These are phyloP conservation scores for Sarcomyxa edulis DNA, from an alignment of 768 basidiomycete species.

Conservation along the genomic window DNA sequence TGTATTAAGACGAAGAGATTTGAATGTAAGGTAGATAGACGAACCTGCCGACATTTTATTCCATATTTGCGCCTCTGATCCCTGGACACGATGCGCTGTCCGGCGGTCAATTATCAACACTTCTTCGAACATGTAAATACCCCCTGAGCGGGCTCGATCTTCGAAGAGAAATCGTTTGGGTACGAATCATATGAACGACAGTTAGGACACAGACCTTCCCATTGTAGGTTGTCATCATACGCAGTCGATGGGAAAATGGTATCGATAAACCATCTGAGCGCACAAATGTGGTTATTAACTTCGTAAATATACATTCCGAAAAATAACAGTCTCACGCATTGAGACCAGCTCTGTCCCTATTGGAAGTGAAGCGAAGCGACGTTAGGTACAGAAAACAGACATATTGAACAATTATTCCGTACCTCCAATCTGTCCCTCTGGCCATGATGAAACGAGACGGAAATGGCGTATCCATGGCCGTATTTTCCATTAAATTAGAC, in stretches of 20 bases:
- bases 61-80: conserved; percentile 4
- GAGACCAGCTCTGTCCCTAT: too few species aligned
- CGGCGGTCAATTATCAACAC: conserved; percentile 4
- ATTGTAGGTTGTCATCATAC: conserved; percentile 3
- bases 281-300: background rate
- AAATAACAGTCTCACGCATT: background rate
- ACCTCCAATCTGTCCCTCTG: conserved; percentile 5
- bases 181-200: background rate
- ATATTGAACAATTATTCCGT: too few species aligned
- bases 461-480: background rate
- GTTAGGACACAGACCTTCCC: conserved; percentile 1
- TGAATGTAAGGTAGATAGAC: background rate
- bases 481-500: background rate
- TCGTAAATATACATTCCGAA: too few species aligned
- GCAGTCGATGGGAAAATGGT: conserved; percentile 4
- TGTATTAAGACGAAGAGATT: background rate
- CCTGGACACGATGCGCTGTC: conserved; percentile 1
- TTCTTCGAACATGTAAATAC: conserved; percentile 1
- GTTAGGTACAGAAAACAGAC: too few species aligned
- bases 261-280: conserved; percentile 3
- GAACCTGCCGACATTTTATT: conserved; percentile 6
- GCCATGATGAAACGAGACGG: conserved; percentile 1
- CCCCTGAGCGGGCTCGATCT: conserved; percentile 5
- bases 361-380: too few species aligned
- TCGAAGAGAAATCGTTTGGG: background rate